Evolutionary conservation across 2,329 filamentous ascomycete genomes (phyloP), one percentile per base, ranked within the genome.

Genomic region (Lasiodiplodia theobromae): DNA sequence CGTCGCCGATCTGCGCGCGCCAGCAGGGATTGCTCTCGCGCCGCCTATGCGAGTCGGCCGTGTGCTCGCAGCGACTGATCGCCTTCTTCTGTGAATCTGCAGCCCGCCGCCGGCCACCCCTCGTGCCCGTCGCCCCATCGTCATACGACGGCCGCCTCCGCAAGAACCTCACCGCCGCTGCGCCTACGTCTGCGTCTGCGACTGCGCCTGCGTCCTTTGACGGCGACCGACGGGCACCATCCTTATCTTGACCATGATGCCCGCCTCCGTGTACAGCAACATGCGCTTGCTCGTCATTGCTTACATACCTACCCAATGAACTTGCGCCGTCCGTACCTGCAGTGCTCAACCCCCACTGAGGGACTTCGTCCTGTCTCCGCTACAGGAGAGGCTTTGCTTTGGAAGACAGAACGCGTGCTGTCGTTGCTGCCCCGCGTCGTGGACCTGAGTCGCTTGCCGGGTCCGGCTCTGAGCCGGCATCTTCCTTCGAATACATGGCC

Each of bases 1-100:
- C 57, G 38, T 28, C 58, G 58, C 31, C 40, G 40, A 63, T 49
- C 40, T 25, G 54, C 34, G n/a, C 31, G 34, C 54, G 34, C 44
- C 40, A 51, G 57, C 57, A 62, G 57, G 57, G 57, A 62, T 62
- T 62, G 57, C 57, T 44, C 56, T 44, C 56, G 56, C 52, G 53
- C 53, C 53, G 52, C 23, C 52, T 28, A 54, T 54, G 52, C 54
- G 54, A 57, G 31, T 57, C 54, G 54, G 31, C 54, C 54, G 54
- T 57, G 54, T 57, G 34, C 54, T 34, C 54, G 34, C 31, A 21
- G 56, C 56, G 56, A 58, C 56, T 44, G 56, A 44, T 58, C 56
- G 38, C 31, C 56, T 40, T 44, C 37, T 37, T 28, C 12, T 25
- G 38, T 60, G 56, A 60, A 47, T 14, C 23, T 60, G 57, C 57